Base-by-base conservation (phyloP, 129 eudicot species). In the Glebionis coronaria region DNA sequence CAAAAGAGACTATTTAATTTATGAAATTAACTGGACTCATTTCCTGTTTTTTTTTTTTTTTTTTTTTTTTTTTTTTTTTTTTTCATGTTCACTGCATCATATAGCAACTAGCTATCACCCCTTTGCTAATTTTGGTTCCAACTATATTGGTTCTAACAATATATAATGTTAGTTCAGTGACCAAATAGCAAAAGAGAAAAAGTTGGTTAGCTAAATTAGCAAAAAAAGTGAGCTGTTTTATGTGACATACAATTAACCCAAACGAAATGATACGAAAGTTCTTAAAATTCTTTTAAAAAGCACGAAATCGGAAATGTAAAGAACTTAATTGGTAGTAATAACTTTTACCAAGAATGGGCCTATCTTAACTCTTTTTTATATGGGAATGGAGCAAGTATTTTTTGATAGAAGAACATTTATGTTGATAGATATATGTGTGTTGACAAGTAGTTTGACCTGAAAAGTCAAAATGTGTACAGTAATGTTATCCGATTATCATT, bases 401-500 rank as follows among this genome's bases (percentile, higher is more conserved):
- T 35, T 35, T 9, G 8, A 35, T 35, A 35, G 42, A 35, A 6
- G 40, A 35, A 35, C 42, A 35, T 35, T 9, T 35, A 35, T 35
- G 42, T 35, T 35, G 8, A 35, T 35, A 35, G 42, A 45, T 23
- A 65, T 46, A 14, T 53, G 14, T 46, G 69, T 23, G 35, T 21
- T 2, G 6, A 65, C 18, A 12, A 13, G 60, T n/a, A 49, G 27
- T 38, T 35, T 52, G 55, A 62, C 52, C 52, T 42, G 9, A 50
- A 28, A 61, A 49, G 54, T 61, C 25, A 49, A 35, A 15, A 12
- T 20, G 12, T 12, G 15, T 29, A 38, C 63, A 62, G 9, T 53
- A n/a, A 63, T 63, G 45, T 73, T 44, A 66, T 49, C n/a, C 44
- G 58, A n/a, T 69, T 65, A 18, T 73, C 64, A 31, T 67, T 69